Evolutionary conservation across 2,329 filamentous ascomycete species (phyloP).

Genomic region (Aspergillus arachidicola): DNA sequence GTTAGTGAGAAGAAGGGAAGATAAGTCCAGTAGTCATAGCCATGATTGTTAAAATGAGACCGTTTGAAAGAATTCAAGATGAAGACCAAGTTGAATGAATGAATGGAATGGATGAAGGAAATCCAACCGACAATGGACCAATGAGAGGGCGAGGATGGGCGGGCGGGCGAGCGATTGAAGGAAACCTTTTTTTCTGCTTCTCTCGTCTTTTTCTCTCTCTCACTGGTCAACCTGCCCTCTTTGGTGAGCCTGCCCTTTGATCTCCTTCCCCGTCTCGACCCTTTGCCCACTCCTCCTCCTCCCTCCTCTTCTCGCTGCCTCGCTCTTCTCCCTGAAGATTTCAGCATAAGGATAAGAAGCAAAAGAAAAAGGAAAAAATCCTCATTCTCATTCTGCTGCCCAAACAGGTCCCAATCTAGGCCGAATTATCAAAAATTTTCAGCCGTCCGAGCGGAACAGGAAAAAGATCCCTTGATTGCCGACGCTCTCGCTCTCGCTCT

Average conservation of each 20-base stretch:
- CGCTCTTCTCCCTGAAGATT: not conserved
- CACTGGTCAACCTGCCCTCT: not conserved
- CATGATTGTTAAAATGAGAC: not conserved
- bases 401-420: not conserved
- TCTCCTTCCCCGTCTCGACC: not conserved
- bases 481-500: conserved; percentile 3
- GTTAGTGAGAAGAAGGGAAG: no score
- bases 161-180: not conserved
- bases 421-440: conserved; percentile 3
- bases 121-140: not conserved
- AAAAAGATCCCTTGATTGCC: conserved; percentile 25
- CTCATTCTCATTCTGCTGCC: conserved; percentile 7
- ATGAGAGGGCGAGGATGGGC: not conserved
- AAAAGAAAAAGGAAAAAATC: not conserved
- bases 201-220: not conserved
- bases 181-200: not conserved
- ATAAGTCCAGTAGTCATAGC: no score
- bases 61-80: not conserved
- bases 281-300: not conserved
- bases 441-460: conserved; percentile 6
- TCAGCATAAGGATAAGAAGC: not conserved
- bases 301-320: not conserved
- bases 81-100: not conserved
- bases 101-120: not conserved
- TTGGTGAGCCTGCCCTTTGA: conserved; percentile 4